These are phyloP conservation scores for Pleurotus salmoneostramineus DNA, from an alignment of 768 basidiomycete genomes.

Conservation along the genomic window DNA sequence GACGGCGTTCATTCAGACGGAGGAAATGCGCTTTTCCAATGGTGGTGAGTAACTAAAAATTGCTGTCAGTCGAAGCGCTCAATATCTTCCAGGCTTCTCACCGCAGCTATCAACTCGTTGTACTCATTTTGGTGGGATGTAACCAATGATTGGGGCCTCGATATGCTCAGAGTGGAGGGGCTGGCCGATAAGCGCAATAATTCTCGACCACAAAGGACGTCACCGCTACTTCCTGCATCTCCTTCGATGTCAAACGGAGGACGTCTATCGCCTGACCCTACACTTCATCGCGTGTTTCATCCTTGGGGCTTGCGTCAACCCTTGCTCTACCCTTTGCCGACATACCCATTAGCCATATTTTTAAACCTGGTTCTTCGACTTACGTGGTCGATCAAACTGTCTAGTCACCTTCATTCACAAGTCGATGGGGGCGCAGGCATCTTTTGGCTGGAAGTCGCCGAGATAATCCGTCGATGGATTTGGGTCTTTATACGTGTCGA, in stretches of 20 bases:
- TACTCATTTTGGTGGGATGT: slow-evolving; percentile 99
- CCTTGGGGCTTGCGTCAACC: slow-evolving; percentile 73
- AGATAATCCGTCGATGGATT: slow-evolving; percentile 89
- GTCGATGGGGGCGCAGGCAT: slow-evolving; percentile 78
- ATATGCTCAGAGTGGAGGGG: slow-evolving; percentile 49
- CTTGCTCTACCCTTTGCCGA: slow-evolving; percentile 74
- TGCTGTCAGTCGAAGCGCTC: not conserved
- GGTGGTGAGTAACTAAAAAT: slow-evolving; percentile 57
- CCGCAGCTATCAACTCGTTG: slow-evolving; percentile 82
- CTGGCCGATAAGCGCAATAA: slow-evolving; percentile 22
- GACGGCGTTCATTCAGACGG: slow-evolving; percentile 64
- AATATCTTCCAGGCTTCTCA: slow-evolving; percentile 59
- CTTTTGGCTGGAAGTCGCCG: slow-evolving; percentile 89
- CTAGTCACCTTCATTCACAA: slow-evolving; percentile 75
- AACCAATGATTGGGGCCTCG: slow-evolving; percentile 95
- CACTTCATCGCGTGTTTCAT: slow-evolving; percentile 25
- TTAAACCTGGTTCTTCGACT: slow-evolving; percentile 86
- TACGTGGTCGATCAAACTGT: slow-evolving; percentile 92
- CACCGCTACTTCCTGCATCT: slow-evolving; percentile 32
- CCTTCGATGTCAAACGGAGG: slow-evolving; percentile 14
- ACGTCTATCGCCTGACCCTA: slow-evolving; percentile 8
- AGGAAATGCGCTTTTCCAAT: slow-evolving; percentile 73
- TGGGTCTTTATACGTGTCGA: slow-evolving; percentile 98
- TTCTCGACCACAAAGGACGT: slow-evolving; percentile 33
- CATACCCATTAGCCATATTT: slow-evolving; percentile 81